Base-by-base conservation (phyloP, 441 rosid species). In the Pelargonium exstipulatum region DNA sequence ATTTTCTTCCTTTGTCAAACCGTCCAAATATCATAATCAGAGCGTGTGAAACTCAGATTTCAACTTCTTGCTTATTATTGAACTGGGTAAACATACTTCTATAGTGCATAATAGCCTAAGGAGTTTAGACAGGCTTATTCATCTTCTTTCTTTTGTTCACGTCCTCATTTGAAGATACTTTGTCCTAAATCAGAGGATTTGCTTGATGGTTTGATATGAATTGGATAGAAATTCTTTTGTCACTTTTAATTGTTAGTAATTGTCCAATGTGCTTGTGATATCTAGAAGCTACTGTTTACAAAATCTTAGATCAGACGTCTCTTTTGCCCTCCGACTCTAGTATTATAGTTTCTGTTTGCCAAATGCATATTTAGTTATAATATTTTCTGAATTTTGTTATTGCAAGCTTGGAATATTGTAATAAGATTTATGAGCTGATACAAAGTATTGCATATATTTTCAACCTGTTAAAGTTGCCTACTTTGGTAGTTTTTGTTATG, bases 301-400 rank as follows among this genome's bases (percentile, higher is more conserved):
- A 2, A 60, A 58, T 18, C 61, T 58, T n/a, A 43, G 63, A 61
- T 61, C 64, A 61, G n/a, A 61, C 10, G 43, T 40, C 43, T 40
- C 43, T 40, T 40, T 40, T 40, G 43, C 43, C 43, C 43, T 40
- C 10, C 43, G 1, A 40, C 43, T 40, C 43, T 40, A 40, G 43
- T 49, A 49, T 20, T 70, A 14, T 62, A 17, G 42, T 32, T 58
- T 62, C 49, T 61, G 6, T 55, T 64, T 20, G 64, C 66, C 62
- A 17, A 46, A 48, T 8, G 43, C 37, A 35, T 60, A 48, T 60
- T 45, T 24, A 24, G 5, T 22, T 65, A 74, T 16, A 20, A 24
- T 58, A 74, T 16, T 49, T 69, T 69, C 9, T 45, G 14, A 67
- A 65, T 20, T 24, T 64, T 57, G 66, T 66, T 8, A 48, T 14